Evolutionary conservation across 2,329 filamentous ascomycete genomes (phyloP), one percentile per base, ranked within the genome.

Genomic region (Fusarium sp.): DNA sequence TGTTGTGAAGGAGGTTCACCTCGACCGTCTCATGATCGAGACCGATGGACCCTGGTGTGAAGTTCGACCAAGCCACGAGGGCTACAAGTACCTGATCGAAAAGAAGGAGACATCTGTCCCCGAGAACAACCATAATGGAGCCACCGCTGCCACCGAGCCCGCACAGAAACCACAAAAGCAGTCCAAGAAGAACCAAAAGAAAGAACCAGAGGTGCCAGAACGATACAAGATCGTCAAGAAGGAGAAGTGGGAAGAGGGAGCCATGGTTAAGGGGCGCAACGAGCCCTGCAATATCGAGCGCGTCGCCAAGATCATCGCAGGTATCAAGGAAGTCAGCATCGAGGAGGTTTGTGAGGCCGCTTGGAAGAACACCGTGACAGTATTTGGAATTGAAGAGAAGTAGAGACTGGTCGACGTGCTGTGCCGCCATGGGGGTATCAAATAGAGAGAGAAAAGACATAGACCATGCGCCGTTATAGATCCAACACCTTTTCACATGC

Each of bases 31-130:
- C 53, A 96, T 98, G 86, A 88, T 99, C 46, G 96, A 99, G 83
- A 99, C 96, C 0, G 96, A 99, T 76, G 96, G 96, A 4, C 96
- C 96, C 4, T 99, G 96, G 92, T 99, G 96, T 75, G 96, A 99
- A 78, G 95, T 99, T 60, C 85, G 96, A 23, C 90, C 94, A 1
- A 93, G 88, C 28, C 95, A 99, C 79, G 94, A 94, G 28, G 93
- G 93, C 4, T 92, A 90, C 72, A 91, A 90, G 77, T 91, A 90
- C 68, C 78, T 88, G 12, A 77, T 87, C 6, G 81, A 83, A 62
- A 78, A 79, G 56, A 80, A 78, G 69, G 69, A 69, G 9, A 42
- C 43, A 36, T 32, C 56, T 14, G 52, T 17, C 3, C 65, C 67
- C 3, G 72, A 75, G 10, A 67, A 67, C 8, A 61, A 61, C 23